These are phyloP conservation scores for Blastobotrys muscicola DNA, from an alignment of 805 yeast species.

Conservation along the genomic window DNA sequence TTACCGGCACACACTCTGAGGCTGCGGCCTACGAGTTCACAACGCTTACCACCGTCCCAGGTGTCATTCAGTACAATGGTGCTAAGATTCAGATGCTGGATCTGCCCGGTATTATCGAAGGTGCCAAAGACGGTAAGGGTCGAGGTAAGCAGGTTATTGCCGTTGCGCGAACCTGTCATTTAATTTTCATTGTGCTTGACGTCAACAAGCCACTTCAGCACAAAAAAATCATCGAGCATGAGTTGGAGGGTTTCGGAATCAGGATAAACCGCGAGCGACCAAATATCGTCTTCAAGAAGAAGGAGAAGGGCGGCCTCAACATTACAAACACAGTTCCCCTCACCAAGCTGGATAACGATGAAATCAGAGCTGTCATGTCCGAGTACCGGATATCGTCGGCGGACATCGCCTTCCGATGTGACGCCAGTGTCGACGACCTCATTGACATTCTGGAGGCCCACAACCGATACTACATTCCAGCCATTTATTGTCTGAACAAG, in stretches of 20 bases:
- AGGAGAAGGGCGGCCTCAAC: constrained; percentile 92
- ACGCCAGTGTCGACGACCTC: constrained; percentile 94
- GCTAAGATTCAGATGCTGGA: constrained; percentile 98
- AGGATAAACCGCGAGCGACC: constrained; percentile 89
- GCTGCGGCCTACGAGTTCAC: constrained; percentile 98
- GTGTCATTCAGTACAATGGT: constrained; percentile 90
- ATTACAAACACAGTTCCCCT: constrained; percentile 90
- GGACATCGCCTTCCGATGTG: constrained; percentile 92
- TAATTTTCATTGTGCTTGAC: constrained; percentile 87
- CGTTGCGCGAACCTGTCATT: constrained; percentile 95
- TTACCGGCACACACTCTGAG: constrained; percentile 94
- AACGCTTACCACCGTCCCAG: constrained; percentile 94
- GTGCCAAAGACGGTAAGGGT: constrained; percentile 98
- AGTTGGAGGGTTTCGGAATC: constrained; percentile 95
- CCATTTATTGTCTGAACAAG: constrained; percentile 87
- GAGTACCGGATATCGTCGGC: constrained; percentile 95
- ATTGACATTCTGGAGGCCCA: constrained; percentile 90
- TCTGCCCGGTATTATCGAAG: constrained; percentile 93
- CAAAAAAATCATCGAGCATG: constrained; percentile 87
- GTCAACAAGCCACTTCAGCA: constrained; percentile 94
- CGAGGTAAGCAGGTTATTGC: constrained; percentile 98
- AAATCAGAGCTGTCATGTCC: constrained; percentile 89
- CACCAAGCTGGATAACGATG: constrained; percentile 86
- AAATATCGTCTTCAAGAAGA: constrained; percentile 80
- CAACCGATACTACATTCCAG: constrained; percentile 90